Base-by-base conservation (phyloP, 805 yeast species). In the Debaryomyces hansenii region DNA sequence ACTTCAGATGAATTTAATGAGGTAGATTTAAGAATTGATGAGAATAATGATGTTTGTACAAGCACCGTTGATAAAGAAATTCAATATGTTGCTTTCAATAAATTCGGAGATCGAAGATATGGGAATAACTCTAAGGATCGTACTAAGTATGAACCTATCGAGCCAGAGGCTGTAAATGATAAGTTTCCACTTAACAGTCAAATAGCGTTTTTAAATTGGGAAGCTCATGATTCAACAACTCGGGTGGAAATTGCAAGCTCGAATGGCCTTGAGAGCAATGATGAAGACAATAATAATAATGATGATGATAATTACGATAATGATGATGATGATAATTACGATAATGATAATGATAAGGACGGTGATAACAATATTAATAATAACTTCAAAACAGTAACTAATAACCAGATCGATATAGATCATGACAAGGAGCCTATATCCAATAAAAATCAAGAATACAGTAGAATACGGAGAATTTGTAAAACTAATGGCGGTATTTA, bases 191-290 rank as follows among this genome's bases (percentile, higher is more conserved):
- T 48, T 7, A 62, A 60, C 41, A 56, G 68, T 20, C 58, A 65
- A 37, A 64, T 58, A 16, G 64, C 70, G 2, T 68, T 55, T 47
- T 28, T 45, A 1, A 55, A 60, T 18, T 72, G 68, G 66, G 73
- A 72, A 46, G 58, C 58, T 36, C 67, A 56, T 40, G 56, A 47
- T 52, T 15, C 44, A 20, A n/a, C 37, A 16, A 41, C 54, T 31
- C 20, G 49, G 44, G 29, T 35, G 46, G 52, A 56, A 41, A 39
- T 43, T 40, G 8, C 16, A 12, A 20, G n/a, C 29, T 12, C 21
- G 2, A 37, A 12, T 14, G 27, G 27, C 2, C 10, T 9, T 24
- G 27, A 24, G 7, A 35, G 11, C 18, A 16, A 16, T 37, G 47
- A 14, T 55, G 21, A 24, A 24, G 10, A 18, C 28, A 21, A 35